phyloP scores from a whole-genome alignment of 352 stramenopile species.

The Albugo candida region DNA sequence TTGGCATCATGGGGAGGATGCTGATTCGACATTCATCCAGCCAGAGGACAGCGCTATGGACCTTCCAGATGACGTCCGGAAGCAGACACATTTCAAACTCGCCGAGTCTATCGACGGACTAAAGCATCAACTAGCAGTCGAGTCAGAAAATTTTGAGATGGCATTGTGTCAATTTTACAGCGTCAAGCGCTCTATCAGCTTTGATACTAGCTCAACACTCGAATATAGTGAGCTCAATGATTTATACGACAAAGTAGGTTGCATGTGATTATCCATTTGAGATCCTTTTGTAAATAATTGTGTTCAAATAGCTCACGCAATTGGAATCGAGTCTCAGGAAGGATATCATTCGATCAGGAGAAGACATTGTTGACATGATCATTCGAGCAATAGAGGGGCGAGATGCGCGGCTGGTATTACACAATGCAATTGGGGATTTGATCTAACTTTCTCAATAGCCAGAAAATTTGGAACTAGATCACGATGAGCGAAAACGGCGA shows the following conservation, averaged over 20 bases:
- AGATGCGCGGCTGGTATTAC: constrained; percentile 5
- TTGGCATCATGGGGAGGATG: constrained; percentile 24
- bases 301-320: constrained; percentile 1
- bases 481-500: constrained; percentile 21
- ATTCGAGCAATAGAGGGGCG: constrained; percentile 6
- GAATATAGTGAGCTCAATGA: no score
- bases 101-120: constrained; percentile 21
- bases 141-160: constrained; percentile 2
- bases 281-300: background rate
- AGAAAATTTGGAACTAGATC: constrained; percentile 17
- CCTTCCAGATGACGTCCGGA: constrained; percentile 52
- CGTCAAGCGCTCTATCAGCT: background rate
- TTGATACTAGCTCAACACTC: background rate
- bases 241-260: background rate
- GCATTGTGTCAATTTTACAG: no score
- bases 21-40: constrained; percentile 60
- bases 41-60: constrained; percentile 55
- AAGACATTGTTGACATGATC: constrained; percentile 10
- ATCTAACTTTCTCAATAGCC: background rate
- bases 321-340: background rate
- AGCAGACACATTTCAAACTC: constrained; percentile 31
- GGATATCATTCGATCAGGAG: background rate
- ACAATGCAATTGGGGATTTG: background rate
- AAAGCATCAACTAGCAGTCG: constrained; percentile 11
- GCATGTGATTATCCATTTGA: constrained; percentile 1